Base-by-base conservation (phyloP, 2,329 filamentous ascomycete genomes). In the Seiridium unicorne region DNA sequence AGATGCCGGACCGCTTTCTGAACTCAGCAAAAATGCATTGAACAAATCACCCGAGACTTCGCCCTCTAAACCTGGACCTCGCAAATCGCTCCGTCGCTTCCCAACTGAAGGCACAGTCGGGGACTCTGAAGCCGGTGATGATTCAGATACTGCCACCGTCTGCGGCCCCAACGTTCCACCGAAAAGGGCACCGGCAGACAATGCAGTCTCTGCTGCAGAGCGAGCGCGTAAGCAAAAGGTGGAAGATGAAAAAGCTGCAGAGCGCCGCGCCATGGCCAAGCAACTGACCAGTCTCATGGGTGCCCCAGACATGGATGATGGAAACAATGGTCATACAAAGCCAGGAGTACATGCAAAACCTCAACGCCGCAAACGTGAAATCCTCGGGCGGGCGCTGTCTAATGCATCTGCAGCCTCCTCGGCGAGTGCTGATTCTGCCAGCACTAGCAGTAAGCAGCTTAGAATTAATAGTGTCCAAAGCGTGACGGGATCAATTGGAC, bases 331-430 rank as follows among this genome's bases (percentile, higher is more conserved):
- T 47, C 10, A 35, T 9, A 31, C 46, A 13, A 61, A 64, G 64
- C 57, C 58, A 57, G 36, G 63, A 62, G 48, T 62, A 62, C 46
- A 46, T 42, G 48, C 64, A n/a, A 59, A 56, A 49, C 70, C 57
- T 64, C 70, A 18, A 65, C 73, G 58, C 65, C 71, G 74, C 13
- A 74, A 78, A 56, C 80, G 83, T 9, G 76, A 80, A 58, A 81
- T 88, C 59, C 74, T 88, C 3, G 85, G 85, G 4, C 81, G 85
- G 9, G 85, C 83, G 3, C 72, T 83, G 35, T 86, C 84, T 72
- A 87, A 86, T 66, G 78, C 78, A 3, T 87, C 84, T 2, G 79
- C 79, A 1, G 75, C 76, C 4, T 64, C 63, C 4, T 84, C 82
- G 57, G 76, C 72, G 49, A 80, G 81, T 58, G 74, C 73, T 13